Base-by-base conservation (phyloP, 106 monocot species). In the Vanilla planifolia region DNA sequence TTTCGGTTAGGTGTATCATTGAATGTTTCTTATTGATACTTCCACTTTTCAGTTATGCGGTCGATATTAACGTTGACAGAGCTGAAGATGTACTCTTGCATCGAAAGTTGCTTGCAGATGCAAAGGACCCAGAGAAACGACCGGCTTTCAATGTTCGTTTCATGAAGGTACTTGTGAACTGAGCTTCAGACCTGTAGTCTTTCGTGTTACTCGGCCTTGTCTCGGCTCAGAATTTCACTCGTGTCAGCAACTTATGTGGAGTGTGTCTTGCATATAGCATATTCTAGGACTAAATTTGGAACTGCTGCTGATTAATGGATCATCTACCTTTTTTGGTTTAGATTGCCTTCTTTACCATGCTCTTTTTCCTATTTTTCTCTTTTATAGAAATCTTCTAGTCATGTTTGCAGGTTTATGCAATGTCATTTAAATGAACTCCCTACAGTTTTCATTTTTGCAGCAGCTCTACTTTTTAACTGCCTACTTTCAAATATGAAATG, bases 11-110 rank as follows among this genome's bases (percentile, higher is more conserved):
- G 10, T 37, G 10, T 19, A 57, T 57, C 30, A 11, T 34, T 57
- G n/a, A 35, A 21, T 53, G 35, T 1, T 9, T 8, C 19, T 57
- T n/a, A 57, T 57, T 7, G 56, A 13, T 61, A 5, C 22, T 32
- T 43, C 30, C 6, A 7, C 6, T n/a, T 25, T 42, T 15, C 67
- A 87, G 87, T 51, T 87, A 87, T 74, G 24, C 33, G 22, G 55
- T 83, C 64, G 96, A 96, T 67, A 48, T 90, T 45, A 81, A 70
- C 34, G 61, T 81, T 37, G 90, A 90, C 28, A 81, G 60, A 77
- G 89, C 80, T 8, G 90, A 90, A 35, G 95, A 87, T 65, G 84
- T 96, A 19, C 44, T 90, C 32, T 50, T 96, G 45, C 95, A 96
- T 60, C 71, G 66, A 47, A 76, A 70, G 69, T 78, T 90, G 64